Evolutionary conservation across 495 filamentous ascomycete genomes (phyloP).

Genomic region (Pseudevernia furfuracea): DNA sequence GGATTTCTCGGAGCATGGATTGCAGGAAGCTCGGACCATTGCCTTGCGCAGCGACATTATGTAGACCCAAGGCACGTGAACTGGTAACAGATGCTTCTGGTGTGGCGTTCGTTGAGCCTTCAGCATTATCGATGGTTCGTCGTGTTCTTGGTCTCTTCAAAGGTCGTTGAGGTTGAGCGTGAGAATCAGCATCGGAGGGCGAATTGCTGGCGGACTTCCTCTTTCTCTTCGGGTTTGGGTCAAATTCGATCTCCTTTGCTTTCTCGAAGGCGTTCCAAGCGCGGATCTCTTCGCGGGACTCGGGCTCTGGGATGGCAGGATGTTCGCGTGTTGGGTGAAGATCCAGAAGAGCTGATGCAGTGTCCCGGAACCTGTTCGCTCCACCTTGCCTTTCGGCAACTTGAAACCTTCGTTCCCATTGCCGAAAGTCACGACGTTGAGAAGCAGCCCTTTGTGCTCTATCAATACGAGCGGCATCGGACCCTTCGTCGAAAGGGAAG

Average conservation of each 20-base stretch:
- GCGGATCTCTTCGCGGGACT: conserved; percentile 68
- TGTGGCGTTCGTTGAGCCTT: conserved; percentile 37
- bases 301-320: conserved; percentile 46
- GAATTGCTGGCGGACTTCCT: conserved; percentile 73
- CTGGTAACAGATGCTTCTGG: conserved; percentile 30
- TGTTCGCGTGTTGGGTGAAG: conserved; percentile 41
- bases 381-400: conserved; percentile 72
- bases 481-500: conserved; percentile 76
- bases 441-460: conserved; percentile 48
- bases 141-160: conserved; percentile 76
- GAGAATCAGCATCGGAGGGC: conserved; percentile 50
- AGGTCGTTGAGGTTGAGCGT: conserved; percentile 49
- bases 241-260: conserved; percentile 59
- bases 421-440: conserved; percentile 58
- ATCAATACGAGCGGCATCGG: conserved; percentile 37
- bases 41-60: conserved; percentile 31
- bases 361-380: conserved; percentile 57
- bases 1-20: conserved; percentile 79
- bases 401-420: conserved; percentile 72
- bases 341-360: conserved; percentile 44
- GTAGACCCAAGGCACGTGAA: conserved; percentile 2
- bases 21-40: conserved; percentile 63
- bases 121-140: conserved; percentile 44
- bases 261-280: conserved; percentile 89
- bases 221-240: conserved; percentile 51